Base-by-base conservation (phyloP, 2,329 filamentous ascomycete species). In the Ceratocystis ficicola region DNA sequence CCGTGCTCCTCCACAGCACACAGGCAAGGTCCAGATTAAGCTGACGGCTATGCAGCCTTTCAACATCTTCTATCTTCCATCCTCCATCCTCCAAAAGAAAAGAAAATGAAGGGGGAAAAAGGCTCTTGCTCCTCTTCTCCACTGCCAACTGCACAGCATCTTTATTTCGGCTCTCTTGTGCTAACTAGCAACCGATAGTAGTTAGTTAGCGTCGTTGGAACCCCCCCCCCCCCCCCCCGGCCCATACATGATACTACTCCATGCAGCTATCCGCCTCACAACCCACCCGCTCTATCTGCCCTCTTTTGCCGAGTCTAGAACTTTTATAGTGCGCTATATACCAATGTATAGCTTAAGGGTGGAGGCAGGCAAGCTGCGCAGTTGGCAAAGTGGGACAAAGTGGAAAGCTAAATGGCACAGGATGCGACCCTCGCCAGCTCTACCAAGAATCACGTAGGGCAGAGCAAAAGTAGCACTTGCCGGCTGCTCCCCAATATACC, bases 271-370 rank as follows among this genome's bases (percentile, higher is more conserved):
- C 55, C 32, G 30, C 8, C 55, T 59, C 28, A n/a, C n/a, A 6
- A 36, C 15, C 17, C 25, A 59, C 25, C 2, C n/a, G 5, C 20
- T 17, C 28, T 17, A 36, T 32, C n/a, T n/a, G 55, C 28, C 32
- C 32, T 59, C 12, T 59, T 59, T 59, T 59, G 17, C 30, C 30
- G 55, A 36, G 28, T 59, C 32, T 59, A 59, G 5, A n/a, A 32
- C 55, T n/a, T 7, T 41, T 36, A 59, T 36, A 59, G 28, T 59
- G 15, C 55, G 17, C 32, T 32, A 36, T 59, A 59, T 59, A 32
- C 7, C 55, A 59, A 59, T 59, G 32, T 59, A 59, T 59, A 36
- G 17, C 55, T n/a, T 36, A n/a, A 59, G 55, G 25, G 55, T 36
- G 55, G 15, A 32, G n/a, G 28, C 55, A 7, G 3, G 10, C 10